Evolutionary conservation across 1,284 basidiomycete genomes (phyloP).

Genomic region (Ceratobasidium theobromae): DNA sequence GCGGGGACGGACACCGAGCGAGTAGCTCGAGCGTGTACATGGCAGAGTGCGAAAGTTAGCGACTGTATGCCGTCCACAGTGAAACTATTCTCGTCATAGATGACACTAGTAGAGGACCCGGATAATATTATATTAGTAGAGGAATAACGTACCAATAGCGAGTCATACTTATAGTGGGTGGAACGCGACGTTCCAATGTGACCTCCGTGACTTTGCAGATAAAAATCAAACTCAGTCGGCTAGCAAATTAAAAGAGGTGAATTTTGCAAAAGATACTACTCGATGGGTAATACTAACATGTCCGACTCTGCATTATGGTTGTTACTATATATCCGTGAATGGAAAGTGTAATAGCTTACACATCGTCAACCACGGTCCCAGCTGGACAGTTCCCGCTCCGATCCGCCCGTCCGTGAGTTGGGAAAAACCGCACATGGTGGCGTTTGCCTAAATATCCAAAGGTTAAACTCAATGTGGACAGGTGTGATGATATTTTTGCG

Average conservation of each 20-base stretch:
- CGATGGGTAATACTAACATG: slow-evolving; percentile 45
- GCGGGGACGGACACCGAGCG: slow-evolving; percentile 73
- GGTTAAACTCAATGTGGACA: not conserved
- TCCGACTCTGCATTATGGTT: not conserved
- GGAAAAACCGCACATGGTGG: slow-evolving; percentile 37
- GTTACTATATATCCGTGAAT: not conserved
- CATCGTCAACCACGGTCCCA: slow-evolving; percentile 33
- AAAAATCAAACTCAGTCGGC: slow-evolving; percentile 39
- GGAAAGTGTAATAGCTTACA: not conserved
- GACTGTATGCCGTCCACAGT: slow-evolving; percentile 56
- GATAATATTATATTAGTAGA: not conserved
- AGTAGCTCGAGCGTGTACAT: slow-evolving; percentile 78
- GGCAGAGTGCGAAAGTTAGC: slow-evolving; percentile 72
- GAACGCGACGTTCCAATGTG: slow-evolving; percentile 40
- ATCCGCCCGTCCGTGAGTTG: slow-evolving; percentile 19
- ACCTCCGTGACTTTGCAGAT: slow-evolving; percentile 39
- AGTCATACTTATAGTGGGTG: slow-evolving; percentile 22
- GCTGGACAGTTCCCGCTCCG: slow-evolving; percentile 31
- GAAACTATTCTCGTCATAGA: slow-evolving; percentile 30
- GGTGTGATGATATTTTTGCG: not conserved
- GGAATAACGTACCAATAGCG: too few species aligned
- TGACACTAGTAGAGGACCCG: not conserved
- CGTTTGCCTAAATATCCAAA: slow-evolving; percentile 35
- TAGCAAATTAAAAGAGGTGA: slow-evolving; percentile 6
- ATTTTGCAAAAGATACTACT: not conserved